These are phyloP conservation scores for Mercurialis annua DNA, from an alignment of 345 rosid genomes.

Conservation along the genomic window DNA sequence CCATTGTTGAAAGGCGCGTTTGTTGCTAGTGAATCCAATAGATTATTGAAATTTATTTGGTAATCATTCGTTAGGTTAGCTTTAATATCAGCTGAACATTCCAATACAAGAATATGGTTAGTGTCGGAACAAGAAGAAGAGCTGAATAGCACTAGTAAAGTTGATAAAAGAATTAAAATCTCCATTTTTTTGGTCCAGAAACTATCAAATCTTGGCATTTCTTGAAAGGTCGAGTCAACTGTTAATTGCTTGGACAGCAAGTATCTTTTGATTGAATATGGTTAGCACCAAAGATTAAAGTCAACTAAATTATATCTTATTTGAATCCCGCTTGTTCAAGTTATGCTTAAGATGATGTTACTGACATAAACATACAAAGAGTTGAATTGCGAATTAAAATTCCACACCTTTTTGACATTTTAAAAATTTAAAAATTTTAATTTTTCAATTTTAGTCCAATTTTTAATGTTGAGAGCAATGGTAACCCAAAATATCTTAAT, in stretches of 20 bases:
- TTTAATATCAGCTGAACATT: conserved; percentile 28
- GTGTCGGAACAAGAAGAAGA: conserved; percentile 36
- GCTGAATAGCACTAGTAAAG: too few species aligned
- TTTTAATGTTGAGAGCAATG: too few species aligned
- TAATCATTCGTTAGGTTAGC: conserved; percentile 22
- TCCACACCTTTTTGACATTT: too few species aligned
- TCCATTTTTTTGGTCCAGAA: neutral
- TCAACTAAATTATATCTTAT: conserved; percentile 7
- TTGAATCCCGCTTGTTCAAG: neutral
- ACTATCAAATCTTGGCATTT: too few species aligned
- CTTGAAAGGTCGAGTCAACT: conserved; percentile 8
- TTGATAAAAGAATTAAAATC: conserved; percentile 13
- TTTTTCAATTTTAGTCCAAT: too few species aligned
- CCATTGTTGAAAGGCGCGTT: conserved; percentile 29
- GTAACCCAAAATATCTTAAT: too few species aligned
- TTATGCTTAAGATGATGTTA: neutral
- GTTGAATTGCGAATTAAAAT: too few species aligned
- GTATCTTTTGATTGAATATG: too few species aligned
- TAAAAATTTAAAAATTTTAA: too few species aligned
- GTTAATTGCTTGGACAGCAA: neutral
- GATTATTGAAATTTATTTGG: conserved; percentile 24
- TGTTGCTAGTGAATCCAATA: conserved; percentile 24
- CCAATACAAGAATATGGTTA: conserved; percentile 18
- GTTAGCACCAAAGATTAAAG: conserved; percentile 6
- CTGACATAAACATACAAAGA: neutral